Base-by-base conservation (phyloP, 2,329 filamentous ascomycete genomes). In the Trichoderma arundinaceum region DNA sequence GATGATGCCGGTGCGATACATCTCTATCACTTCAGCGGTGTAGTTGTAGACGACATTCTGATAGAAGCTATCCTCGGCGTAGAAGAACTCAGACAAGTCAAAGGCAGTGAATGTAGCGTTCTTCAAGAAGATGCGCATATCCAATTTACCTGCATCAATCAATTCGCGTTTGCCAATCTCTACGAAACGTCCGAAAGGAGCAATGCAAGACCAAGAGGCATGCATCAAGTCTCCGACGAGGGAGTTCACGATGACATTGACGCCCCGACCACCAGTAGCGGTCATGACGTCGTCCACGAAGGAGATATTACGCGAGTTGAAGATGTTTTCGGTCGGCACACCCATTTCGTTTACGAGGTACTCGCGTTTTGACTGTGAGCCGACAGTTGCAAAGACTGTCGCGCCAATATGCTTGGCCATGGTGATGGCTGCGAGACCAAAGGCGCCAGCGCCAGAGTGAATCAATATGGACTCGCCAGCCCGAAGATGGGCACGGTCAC, bases 191-290 rank as follows among this genome's bases (percentile, higher is more conserved):
- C 65, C 65, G 35, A 67, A 65, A n/a, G 51, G 32, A 28, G 60
- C 65, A 43, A 67, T 49, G 28, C 33, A 43, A 2, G 32, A 39
- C 33, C 61, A 65, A 22, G 52, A 46, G 6, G 13, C 46, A 7
- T 35, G 19, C 33, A 67, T 38, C n/a, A 49, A 22, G 9, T 67
- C 65, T 5, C 60, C 65, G 9, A 49, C 10, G 1, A 67, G 69
- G 1, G 75, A 76, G 60, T 77, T 78, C 1, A 79, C 69, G 0
- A 76, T 72, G 1, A 74, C 64, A 22, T 74, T 70, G 15, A 76
- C 70, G 17, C 74, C 70, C 17, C 67, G 58, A 8, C 70, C 59
- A 32, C 68, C 59, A 7, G 73, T 75, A 1, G 65, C 56, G 10
- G 65, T 43, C 12, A 69, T 32, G 10, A 75, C 69, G 1, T 68